A percentile compares a stretch with the other conserved stretches of the same genome.
phyloP scores from a whole-genome alignment of 169 alveolate species.

The Cardiosporidium cionae region DNA sequence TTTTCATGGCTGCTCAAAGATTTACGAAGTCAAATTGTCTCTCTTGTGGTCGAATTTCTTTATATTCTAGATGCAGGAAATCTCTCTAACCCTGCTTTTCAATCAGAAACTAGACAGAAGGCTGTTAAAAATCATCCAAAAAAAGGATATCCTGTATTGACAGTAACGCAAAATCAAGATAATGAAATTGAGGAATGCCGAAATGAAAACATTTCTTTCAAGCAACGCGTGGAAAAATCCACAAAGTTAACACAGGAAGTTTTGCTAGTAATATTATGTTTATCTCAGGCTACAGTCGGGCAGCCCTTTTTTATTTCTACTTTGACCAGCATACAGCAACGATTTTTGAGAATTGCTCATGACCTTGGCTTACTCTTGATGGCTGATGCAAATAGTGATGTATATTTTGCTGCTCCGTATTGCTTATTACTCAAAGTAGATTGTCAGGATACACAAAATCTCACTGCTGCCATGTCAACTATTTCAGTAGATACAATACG shows the following conservation, averaged over 20 bases:
- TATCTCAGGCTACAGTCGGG: slow-evolving; percentile 56
- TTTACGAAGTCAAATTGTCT: slow-evolving; percentile 50
- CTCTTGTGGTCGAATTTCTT: slow-evolving; percentile 53
- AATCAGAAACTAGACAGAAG: not conserved
- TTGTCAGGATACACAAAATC: not conserved
- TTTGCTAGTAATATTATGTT: slow-evolving; percentile 44
- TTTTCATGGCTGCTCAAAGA: slow-evolving; percentile 67
- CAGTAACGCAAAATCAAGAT: not conserved
- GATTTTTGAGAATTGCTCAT: slow-evolving; percentile 47
- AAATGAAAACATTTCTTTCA: not conserved
- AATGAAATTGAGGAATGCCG: not conserved
- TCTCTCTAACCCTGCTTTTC: slow-evolving; percentile 40
- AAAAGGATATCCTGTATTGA: not conserved
- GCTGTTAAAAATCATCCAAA: not conserved
- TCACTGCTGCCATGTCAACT: not conserved
- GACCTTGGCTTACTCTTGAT: slow-evolving; percentile 56
- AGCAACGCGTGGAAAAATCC: not conserved
- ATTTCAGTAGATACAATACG: not conserved
- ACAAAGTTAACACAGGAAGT: slow-evolving; percentile 37
- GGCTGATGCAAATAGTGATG: not conserved
- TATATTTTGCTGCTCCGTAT: not conserved
- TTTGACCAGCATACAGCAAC: slow-evolving; percentile 56
- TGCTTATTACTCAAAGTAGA: not conserved
- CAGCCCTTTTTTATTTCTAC: slow-evolving; percentile 43
- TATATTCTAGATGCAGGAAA: slow-evolving; percentile 47